Evolutionary conservation across 2,329 filamentous ascomycete species (phyloP), one percentile per base, ranked within the genome.

Genomic region (Fusarium burgessii): DNA sequence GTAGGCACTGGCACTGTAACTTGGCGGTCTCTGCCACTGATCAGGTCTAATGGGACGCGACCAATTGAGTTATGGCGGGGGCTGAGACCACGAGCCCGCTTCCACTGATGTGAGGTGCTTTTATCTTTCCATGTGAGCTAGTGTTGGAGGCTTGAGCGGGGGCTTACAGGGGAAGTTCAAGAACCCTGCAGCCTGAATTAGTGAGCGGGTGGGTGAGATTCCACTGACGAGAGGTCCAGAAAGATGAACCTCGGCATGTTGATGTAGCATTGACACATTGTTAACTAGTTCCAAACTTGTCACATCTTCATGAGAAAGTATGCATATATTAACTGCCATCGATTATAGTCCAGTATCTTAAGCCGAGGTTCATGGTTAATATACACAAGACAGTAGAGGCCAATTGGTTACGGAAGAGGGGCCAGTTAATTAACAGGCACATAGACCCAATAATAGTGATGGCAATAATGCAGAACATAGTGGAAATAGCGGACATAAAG

Each of bases 221-320:
- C 45, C 25, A 40, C 36, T 9, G 18, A 33, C 29, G 32, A 45
- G 27, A 46, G 38, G 18, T 56, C 27, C 35, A 46, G 47, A 55
- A 33, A 56, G 46, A 38, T 29, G 58, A 50, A 33, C 63, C 57
- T 68, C 64, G 64, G 64, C 63, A 57, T 57, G 25, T 67, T 17
- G 29, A 40, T 38, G 61, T 41, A 63, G 40, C 57, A 46, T 38
- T 43, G 20, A 51, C 27, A 33, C 20, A n/a, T 33, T 33, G 29
- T 35, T 27, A 27, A 54, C 59, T 45, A 27, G 38, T 40, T 40
- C 54, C 32, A 36, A 54, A 43, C 40, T n/a, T 41, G 25, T 66
- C 46, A 45, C 47, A 62, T 18, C 25, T 66, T 50, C 11, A 33
- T 40, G 27, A 20, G 29, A 6, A 35, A 65, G 43, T 65, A 35